phyloP scores from a whole-genome alignment of 352 stramenopile species.

The Globisporangium spiculum region DNA sequence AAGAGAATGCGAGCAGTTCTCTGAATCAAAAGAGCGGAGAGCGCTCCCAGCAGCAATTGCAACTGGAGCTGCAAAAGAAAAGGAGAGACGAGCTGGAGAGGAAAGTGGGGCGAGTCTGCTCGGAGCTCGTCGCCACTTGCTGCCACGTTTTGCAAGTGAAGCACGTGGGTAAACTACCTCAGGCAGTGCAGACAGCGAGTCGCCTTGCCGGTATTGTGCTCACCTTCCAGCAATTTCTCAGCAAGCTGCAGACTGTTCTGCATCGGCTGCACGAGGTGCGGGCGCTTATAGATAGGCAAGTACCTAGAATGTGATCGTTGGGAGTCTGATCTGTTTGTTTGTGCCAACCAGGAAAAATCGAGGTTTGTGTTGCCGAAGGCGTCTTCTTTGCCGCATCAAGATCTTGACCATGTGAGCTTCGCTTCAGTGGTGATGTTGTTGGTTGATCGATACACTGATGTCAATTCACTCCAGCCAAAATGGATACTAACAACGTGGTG shows the following conservation, averaged over 20 bases:
- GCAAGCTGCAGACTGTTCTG: conserved; percentile 6
- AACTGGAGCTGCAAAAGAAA: conserved; percentile 2
- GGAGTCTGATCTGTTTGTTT: not conserved
- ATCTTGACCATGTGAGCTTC: conserved; percentile 2
- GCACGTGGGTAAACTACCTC: conserved; percentile 20
- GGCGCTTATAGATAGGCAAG: too few species aligned
- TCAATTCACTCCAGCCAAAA: not conserved
- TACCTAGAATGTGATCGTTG: not conserved
- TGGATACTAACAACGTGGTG: not conserved
- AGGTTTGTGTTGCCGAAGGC: conserved; percentile 5
- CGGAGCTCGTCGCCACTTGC: conserved; percentile 32
- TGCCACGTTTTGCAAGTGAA: conserved; percentile 23
- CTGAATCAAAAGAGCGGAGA: not conserved
- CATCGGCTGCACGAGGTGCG: conserved; percentile 10
- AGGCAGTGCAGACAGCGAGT: not conserved
- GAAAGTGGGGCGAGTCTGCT: conserved; percentile 29
- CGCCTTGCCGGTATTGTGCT: conserved; percentile 3
- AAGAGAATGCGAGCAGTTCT: not conserved
- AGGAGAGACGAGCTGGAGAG: conserved; percentile 18
- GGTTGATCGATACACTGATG: not conserved
- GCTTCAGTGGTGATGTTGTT: too few species aligned
- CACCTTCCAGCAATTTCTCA: conserved; percentile 13
- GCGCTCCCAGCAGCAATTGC: not conserved
- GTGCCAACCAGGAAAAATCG: not conserved
- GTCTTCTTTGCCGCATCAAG: not conserved